phyloP scores from a whole-genome alignment of 177 flowering plant genomes.

The Vitis hybrid region DNA sequence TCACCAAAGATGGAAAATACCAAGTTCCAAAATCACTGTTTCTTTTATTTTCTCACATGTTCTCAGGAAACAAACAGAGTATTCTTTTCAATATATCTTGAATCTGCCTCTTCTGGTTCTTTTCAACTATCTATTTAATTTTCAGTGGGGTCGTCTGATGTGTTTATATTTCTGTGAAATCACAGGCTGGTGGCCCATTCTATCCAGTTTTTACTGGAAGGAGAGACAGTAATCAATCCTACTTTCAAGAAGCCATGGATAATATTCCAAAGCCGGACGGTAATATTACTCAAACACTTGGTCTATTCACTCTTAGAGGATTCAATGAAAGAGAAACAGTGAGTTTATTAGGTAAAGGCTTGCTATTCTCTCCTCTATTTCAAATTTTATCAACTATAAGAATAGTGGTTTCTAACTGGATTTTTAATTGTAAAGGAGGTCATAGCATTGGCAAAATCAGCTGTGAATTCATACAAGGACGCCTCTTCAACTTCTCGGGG shows the following conservation, averaged over 20 bases:
- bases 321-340: conserved; percentile 48
- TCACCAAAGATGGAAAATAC: too few relatives aligned
- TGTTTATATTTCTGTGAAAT: not conserved
- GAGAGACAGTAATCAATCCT: conserved; percentile 39
- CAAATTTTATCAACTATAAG: too few relatives aligned
- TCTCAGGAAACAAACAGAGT: too few relatives aligned
- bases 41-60: too few relatives aligned
- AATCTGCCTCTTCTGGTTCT: not conserved
- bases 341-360: conserved; percentile 38
- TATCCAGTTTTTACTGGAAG: conserved; percentile 53
- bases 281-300: conserved; percentile 24
- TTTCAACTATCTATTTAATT: not conserved
- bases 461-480: conserved; percentile 35
- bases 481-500: conserved; percentile 38
- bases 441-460: conserved; percentile 42
- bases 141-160: not conserved
- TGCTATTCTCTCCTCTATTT: not conserved
- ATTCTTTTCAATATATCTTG: not conserved
- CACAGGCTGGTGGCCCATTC: conserved; percentile 56
- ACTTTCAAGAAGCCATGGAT: conserved; percentile 21
- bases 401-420: too few relatives aligned
- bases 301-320: conserved; percentile 34
- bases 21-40: too few relatives aligned
- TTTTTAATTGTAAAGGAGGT: conserved; percentile 15
- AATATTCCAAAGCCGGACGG: conserved; percentile 43